Evolutionary conservation across 208 protist species (phyloP).

Genomic region (Trypanosoma vivax): DNA sequence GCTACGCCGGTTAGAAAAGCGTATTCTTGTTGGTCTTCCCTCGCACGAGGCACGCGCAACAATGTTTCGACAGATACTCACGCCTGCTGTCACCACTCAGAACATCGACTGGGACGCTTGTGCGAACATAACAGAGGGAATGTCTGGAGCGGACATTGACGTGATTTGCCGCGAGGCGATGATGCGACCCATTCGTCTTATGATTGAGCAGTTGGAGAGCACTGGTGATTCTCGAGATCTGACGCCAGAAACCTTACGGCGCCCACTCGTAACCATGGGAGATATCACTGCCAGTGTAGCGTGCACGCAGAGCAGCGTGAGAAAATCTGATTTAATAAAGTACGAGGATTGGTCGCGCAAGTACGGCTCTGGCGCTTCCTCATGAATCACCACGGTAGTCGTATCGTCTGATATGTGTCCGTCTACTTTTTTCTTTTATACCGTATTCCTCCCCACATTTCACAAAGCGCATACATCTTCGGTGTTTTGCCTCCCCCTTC

Average conservation of each 20-base stretch:
- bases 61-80: constrained; percentile 70
- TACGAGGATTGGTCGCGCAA: constrained; percentile 66
- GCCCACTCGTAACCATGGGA: constrained; percentile 49
- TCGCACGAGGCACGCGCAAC: constrained; percentile 43
- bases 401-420: background rate
- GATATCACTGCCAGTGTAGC: constrained; percentile 78
- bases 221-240: constrained; percentile 21
- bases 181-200: constrained; percentile 87
- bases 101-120: constrained; percentile 61
- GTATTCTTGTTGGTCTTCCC: constrained; percentile 86
- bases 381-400: constrained; percentile 12
- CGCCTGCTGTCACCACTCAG: background rate
- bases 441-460: background rate
- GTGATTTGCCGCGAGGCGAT: constrained; percentile 87
- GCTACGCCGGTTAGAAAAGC: constrained; percentile 88
- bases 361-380: constrained; percentile 77
- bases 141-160: constrained; percentile 91
- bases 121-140: constrained; percentile 58
- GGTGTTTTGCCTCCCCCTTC: too few relatives aligned
- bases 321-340: constrained; percentile 44
- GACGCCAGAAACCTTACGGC: constrained; percentile 21
- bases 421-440: background rate
- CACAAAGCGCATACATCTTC: background rate
- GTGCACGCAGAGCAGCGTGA: constrained; percentile 74
- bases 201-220: constrained; percentile 75